Base-by-base conservation (phyloP, 768 basidiomycete species). In the Rhodotorula sphaerocarpa region DNA sequence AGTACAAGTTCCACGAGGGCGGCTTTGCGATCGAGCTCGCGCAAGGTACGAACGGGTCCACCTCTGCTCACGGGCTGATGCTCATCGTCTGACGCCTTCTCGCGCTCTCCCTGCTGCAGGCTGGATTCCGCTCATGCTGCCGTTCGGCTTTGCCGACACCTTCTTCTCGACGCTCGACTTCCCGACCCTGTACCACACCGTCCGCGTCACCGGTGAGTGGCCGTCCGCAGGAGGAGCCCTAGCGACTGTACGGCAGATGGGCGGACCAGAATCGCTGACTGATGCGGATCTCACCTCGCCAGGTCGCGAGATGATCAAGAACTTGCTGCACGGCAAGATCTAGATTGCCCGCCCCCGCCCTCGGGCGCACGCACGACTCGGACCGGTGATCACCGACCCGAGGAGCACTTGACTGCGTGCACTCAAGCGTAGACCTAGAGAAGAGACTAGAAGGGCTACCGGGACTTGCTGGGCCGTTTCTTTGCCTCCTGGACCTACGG, bases 1-100 rank as follows among this genome's bases (percentile, higher is more conserved):
- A 99, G 76, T 97, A 97, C 77, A 93, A 92, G 75, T 92, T 96
- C 87, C 89, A 89, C 72, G 82, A 91, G 63, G 91, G 90, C 20
- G 93, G 89, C 74, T 97, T 89, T 75, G 95, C 95, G 12, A 77
- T 99, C 67, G 95, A 99, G 75, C 91, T 93, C 11, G n/a, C 15
- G 44, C 30, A 36, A 48, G 33, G 30, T 66, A 27, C 43, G 57
- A 33, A 21, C 6, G 6, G 14, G 15, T 9, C 21, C 48, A 11
- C 23, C 31, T 34, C 3, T 27, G 15, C 39, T 39, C 9, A 27
- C 34, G 50, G 16, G 34, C 25, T 44, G 50, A 31, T 30, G 36
- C 44, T 56, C 16, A 20, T 59, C 36, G 16, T 16, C 36, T 39
- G 36, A 30, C 27, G 43, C 27, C 42, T n/a, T 55, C 12, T 51